Conservation (phyloP, 2,329 filamentous ascomycete species). For the Verticillium nubilum region DNA sequence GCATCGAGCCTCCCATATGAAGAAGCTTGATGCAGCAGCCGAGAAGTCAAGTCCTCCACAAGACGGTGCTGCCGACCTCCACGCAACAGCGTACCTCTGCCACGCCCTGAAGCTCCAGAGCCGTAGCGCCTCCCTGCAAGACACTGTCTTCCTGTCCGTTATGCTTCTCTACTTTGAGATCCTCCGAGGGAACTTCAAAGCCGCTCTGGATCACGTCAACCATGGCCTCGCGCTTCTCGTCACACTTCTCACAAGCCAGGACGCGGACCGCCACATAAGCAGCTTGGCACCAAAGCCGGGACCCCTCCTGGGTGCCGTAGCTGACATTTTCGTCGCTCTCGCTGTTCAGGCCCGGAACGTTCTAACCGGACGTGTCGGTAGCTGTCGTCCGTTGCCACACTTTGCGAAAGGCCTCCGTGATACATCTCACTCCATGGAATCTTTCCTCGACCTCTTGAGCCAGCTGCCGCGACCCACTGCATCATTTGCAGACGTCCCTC, state of each 20-base stretch:
- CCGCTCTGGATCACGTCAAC: slow-evolving; percentile 27
- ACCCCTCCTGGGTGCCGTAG: slow-evolving; percentile 16
- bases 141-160: slow-evolving; percentile 24
- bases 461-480: slow-evolving; percentile 10
- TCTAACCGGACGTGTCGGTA: slow-evolving; percentile 14
- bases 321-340: slow-evolving; percentile 17
- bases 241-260: slow-evolving; percentile 20
- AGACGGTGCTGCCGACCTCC: slow-evolving; percentile 20
- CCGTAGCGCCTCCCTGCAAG: slow-evolving; percentile 18
- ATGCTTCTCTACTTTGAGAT: slow-evolving; percentile 25
- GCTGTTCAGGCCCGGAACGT: slow-evolving; percentile 16
- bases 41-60: not conserved
- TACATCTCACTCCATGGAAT: slow-evolving; percentile 17
- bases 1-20: slow-evolving; percentile 10
- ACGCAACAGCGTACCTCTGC: slow-evolving; percentile 28
- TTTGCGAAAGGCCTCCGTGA: slow-evolving; percentile 12
- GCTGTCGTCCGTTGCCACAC: slow-evolving; percentile 17
- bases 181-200: slow-evolving; percentile 21
- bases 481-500: slow-evolving; percentile 11
- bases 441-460: slow-evolving; percentile 18
- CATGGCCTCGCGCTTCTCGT: slow-evolving; percentile 27
- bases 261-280: slow-evolving; percentile 6
- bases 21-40: slow-evolving; percentile 7
- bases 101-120: slow-evolving; percentile 24
- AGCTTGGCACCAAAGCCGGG: slow-evolving; percentile 17